Base-by-base conservation (phyloP, 345 rosid genomes). In the Pelargonium nanum region DNA sequence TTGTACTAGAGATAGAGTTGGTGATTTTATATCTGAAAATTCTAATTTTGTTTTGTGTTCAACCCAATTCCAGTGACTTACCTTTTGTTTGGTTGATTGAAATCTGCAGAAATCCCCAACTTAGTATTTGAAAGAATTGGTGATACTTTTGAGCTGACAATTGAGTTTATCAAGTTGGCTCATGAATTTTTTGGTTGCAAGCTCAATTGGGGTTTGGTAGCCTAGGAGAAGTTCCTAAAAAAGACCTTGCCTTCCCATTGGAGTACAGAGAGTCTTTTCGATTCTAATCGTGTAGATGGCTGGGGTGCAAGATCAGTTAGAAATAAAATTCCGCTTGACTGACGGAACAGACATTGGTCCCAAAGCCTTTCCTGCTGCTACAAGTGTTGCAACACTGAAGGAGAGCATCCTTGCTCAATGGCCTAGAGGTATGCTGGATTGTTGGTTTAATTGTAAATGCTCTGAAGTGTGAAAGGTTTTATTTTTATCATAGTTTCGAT, bases 281-380 rank as follows among this genome's bases (percentile, higher is more conserved):
- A 30, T 28, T 28, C 58, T 63, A 61, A 26, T 50, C 54, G 55
- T 66, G 75, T 69, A 70, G 66, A 93, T 89, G 99, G 86, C 87
- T 54, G 84, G 74, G 59, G 88, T 82, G 12, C 83, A 87, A 72
- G 81, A 87, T 81, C 96, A 85, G 72, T 69, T 87, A 64, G 91
- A 93, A 83, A 87, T 93, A 76, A 89, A 84, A 83, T 93, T 93
- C 76, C 84, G 97, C 26, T 80, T 93, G 77, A 76, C 73, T 1
- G 99, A 93, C 68, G 97, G 96, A 68, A 81, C 96, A 0, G 99
- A 93, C 81, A 93, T 93, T 6, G 99, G 99, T 57, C 99, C 99
- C 50, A 85, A 73, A 78, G 58, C 81, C 61, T 93, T 85, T 75
- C 85, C 97, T 52, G 81, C 84, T 68, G 94, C 94, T 63, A 81